These are phyloP conservation scores for Rubia yunnanensis DNA, from an alignment of 257 asterid species.

Conservation along the genomic window DNA sequence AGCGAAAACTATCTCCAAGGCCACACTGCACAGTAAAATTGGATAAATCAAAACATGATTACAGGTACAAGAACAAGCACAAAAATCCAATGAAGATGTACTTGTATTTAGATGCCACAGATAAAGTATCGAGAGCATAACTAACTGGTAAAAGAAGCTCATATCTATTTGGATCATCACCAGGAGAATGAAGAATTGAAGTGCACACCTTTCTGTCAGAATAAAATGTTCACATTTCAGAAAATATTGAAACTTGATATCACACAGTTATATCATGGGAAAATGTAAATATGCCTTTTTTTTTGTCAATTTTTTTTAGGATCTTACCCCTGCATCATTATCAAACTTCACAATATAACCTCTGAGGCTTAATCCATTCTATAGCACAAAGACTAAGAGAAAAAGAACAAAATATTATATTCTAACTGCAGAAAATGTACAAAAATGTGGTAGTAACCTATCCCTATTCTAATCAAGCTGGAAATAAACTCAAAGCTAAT, in stretches of 20 bases:
- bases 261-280: neutral
- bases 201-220: constrained; percentile 90
- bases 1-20: constrained; percentile 94
- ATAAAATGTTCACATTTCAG: constrained; percentile 56
- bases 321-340: no score
- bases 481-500: no score
- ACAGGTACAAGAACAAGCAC: neutral
- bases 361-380: no score
- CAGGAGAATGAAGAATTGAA: constrained; percentile 95
- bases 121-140: neutral
- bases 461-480: no score
- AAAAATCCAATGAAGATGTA: neutral
- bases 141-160: constrained; percentile 18
- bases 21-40: constrained; percentile 63
- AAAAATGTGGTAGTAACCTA: no score
- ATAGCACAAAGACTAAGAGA: no score
- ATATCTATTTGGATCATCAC: constrained; percentile 96
- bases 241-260: constrained; percentile 15
- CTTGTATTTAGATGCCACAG: no score
- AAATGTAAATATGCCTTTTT: no score
- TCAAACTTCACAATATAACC: no score
- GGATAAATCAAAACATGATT: neutral
- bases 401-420: no score
- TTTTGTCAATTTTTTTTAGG: no score
- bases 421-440: no score